Evolutionary conservation across 2,329 filamentous ascomycete genomes (phyloP).

Genomic region (Leptographium procerum): DNA sequence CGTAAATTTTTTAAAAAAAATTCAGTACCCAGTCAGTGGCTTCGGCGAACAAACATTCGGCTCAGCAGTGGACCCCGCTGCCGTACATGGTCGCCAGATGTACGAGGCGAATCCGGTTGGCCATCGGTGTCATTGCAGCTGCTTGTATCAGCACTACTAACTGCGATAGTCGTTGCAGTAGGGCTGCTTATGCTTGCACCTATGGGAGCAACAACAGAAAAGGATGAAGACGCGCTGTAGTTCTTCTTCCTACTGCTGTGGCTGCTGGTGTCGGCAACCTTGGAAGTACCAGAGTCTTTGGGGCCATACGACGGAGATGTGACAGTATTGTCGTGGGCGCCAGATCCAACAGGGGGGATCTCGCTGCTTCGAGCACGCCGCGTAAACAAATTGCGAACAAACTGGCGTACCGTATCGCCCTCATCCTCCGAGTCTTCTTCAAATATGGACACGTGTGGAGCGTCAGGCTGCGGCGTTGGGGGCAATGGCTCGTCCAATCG

Average conservation of each 20-base stretch:
- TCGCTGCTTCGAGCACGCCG: slow-evolving; percentile 8
- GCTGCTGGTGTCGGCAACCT: not conserved
- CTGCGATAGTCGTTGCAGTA: not conserved
- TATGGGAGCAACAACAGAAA: slow-evolving; percentile 4
- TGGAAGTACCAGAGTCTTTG: not conserved
- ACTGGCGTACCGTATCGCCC: slow-evolving; percentile 10
- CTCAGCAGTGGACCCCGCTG: slow-evolving; percentile 9
- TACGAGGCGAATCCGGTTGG: not conserved
- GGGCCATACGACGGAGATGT: not conserved
- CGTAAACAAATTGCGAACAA: slow-evolving; percentile 11
- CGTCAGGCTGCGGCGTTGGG: not conserved
- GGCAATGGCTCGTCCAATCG: not conserved
- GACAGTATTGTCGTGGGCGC: not conserved
- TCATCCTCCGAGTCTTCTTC: slow-evolving; percentile 14
- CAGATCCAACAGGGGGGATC: not conserved
- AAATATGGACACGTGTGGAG: slow-evolving; percentile 9
- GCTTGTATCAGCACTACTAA: not conserved
- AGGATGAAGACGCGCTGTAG: slow-evolving; percentile 5
- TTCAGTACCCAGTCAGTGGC: slow-evolving; percentile 2
- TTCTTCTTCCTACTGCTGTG: slow-evolving; percentile 9
- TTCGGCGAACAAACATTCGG: slow-evolving; percentile 14
- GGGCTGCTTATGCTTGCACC: not conserved
- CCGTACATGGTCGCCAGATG: slow-evolving; percentile 3
- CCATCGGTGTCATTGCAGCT: not conserved
- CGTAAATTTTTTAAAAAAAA: not conserved